Evolutionary conservation across 2,329 filamentous ascomycete genomes (phyloP).

Genomic region (Xylariales sp.): DNA sequence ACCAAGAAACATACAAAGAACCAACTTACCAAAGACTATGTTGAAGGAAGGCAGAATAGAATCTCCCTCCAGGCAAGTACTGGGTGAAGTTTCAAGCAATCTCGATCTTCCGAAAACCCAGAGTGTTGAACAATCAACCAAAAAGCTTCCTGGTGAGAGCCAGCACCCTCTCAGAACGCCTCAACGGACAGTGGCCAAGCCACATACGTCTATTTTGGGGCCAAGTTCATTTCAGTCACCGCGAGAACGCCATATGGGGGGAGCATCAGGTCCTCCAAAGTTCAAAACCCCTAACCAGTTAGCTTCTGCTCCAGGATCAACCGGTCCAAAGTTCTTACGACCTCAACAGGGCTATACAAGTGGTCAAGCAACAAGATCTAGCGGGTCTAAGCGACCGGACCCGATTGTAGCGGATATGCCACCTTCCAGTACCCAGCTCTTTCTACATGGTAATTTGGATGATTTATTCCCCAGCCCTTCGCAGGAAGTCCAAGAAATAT

Average conservation of each 20-base stretch:
- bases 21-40: no score
- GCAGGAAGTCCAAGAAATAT: constrained; percentile 49
- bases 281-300: constrained; percentile 13
- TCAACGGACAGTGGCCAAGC: not conserved
- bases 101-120: no score
- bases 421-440: constrained; percentile 46
- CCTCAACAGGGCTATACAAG: constrained; percentile 9
- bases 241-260: constrained; percentile 17
- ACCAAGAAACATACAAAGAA: no score
- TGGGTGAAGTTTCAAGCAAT: no score
- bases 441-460: constrained; percentile 44
- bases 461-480: constrained; percentile 54
- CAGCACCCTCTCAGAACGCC: not conserved
- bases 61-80: no score
- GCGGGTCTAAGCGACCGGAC: no score
- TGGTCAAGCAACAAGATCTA: not conserved
- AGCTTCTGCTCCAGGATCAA: constrained; percentile 5
- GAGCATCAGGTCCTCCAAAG: constrained; percentile 19
- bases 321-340: constrained; percentile 15
- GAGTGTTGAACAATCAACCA: not conserved
- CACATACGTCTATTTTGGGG: not conserved
- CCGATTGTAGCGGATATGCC: constrained; percentile 10
- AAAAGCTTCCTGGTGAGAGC: not conserved
- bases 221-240: not conserved
- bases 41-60: no score